Base-by-base conservation (phyloP, 805 yeast genomes). In the Candida dendrica region DNA sequence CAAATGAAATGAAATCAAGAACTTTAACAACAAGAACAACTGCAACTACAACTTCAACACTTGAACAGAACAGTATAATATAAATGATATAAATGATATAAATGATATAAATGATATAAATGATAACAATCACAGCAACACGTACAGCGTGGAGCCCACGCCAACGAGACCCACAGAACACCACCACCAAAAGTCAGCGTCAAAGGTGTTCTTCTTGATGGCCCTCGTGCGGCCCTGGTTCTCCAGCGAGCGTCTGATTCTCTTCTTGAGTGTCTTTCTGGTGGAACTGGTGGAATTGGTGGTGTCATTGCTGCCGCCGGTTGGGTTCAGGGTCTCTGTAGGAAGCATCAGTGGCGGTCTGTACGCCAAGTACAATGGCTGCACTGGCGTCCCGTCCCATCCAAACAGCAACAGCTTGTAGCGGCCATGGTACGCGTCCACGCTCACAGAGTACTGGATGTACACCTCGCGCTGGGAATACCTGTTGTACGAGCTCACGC, bases 261-360 rank as follows among this genome's bases (percentile, higher is more conserved):
- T 68, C 41, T 65, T 52, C 42, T 60, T 63, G 36, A 62, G 44
- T 15, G 65, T 59, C 52, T 65, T 60, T 39, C 68, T 62, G 53
- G 60, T 50, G 2, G 56, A 42, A 16, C 48, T 50, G 16, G 55
- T 52, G 3, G 60, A 43, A 10, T 73, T 60, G 32, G 66, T 63
- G 6, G 70, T 56, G 2, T 68, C 65, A 5, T 51, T 51, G 6
- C 47, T 15, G 5, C 27, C 43, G 26, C 49, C 68, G 2, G 95
- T 85, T 18, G 98, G 98, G 63, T 90, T 91, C 71, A 93, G 67
- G 0, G 97, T 90, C 41, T 60, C 65, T 1, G 98, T 93, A 18
- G 98, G 98, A 46, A 93, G 76, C 98, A 93, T 93, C 76, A 84
- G 73, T 9, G 98, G 95, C 6, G 98, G 98, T 53, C 76, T 75